phyloP scores from a whole-genome alignment of 1,284 basidiomycete species.

The Mycosarcoma mackinlayi region DNA sequence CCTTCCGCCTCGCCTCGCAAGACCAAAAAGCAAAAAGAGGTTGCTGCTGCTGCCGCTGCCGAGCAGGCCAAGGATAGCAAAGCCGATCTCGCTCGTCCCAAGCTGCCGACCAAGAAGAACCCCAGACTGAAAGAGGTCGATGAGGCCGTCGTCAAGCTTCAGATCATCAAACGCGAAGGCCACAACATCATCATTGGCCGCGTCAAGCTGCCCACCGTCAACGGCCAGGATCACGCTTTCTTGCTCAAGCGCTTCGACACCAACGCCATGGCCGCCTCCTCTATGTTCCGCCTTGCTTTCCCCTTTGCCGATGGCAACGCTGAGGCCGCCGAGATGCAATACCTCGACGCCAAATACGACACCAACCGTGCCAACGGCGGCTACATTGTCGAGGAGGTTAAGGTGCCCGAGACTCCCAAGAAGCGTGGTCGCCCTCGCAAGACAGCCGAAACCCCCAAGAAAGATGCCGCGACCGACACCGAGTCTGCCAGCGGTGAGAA shows the following conservation, averaged over 20 bases:
- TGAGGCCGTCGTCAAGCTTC: slow-evolving; percentile 77
- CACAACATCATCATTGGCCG: slow-evolving; percentile 88
- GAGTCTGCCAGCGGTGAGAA: slow-evolving; percentile 35
- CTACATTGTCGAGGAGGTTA: slow-evolving; percentile 70
- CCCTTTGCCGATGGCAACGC: slow-evolving; percentile 82
- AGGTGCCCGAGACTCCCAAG: slow-evolving; percentile 68
- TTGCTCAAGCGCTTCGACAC: slow-evolving; percentile 96
- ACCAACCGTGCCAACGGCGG: slow-evolving; percentile 84
- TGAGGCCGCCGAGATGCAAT: slow-evolving; percentile 84
- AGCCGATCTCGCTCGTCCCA: slow-evolving; percentile 39
- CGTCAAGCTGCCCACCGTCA: slow-evolving; percentile 86
- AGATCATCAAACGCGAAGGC: slow-evolving; percentile 82
- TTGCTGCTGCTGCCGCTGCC: slow-evolving; percentile 16
- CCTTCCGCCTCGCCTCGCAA: slow-evolving; percentile 45
- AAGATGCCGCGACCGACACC: slow-evolving; percentile 36
- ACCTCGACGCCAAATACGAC: slow-evolving; percentile 83
- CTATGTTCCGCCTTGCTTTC: slow-evolving; percentile 97
- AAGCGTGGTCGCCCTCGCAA: slow-evolving; percentile 55
- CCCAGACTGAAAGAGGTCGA: slow-evolving; percentile 57
- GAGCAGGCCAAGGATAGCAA: slow-evolving; percentile 34
- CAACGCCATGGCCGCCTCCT: slow-evolving; percentile 90
- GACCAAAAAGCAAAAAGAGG: slow-evolving; percentile 43
- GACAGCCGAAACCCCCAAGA: slow-evolving; percentile 41
- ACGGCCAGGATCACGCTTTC: slow-evolving; percentile 78
- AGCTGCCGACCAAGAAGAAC: slow-evolving; percentile 61